A percentile compares a stretch with the other conserved stretches of the same genome.
phyloP scores from a whole-genome alignment of 2,329 filamentous ascomycete genomes.

The Monosporascus sp. region DNA sequence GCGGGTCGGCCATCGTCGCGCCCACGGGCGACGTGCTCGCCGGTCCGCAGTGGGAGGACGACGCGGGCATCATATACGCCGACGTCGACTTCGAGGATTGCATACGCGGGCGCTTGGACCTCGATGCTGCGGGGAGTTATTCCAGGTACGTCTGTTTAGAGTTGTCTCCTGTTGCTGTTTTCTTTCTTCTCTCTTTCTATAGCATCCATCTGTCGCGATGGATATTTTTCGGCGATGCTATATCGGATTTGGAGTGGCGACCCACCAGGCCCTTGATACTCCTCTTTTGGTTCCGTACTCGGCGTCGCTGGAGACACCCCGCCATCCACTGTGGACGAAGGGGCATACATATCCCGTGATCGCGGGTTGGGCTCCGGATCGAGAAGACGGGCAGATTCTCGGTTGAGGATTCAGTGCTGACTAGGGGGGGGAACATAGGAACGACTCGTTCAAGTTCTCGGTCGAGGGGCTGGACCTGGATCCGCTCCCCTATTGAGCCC shows the following conservation, averaged over 20 bases:
- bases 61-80: slow-evolving; percentile 59
- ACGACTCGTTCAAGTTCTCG: slow-evolving; percentile 57
- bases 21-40: slow-evolving; percentile 75
- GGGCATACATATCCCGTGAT: no score
- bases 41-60: slow-evolving; percentile 80
- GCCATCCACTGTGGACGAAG: no score
- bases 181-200: neutral
- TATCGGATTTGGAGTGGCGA: no score
- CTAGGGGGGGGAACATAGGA: slow-evolving; percentile 32
- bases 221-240: no score
- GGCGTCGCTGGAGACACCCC: no score
- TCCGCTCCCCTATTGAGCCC: slow-evolving; percentile 46
- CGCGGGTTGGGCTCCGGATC: no score
- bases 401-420: neutral
- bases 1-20: slow-evolving; percentile 77
- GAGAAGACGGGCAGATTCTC: neutral
- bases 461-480: slow-evolving; percentile 55
- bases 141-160: slow-evolving; percentile 53
- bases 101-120: slow-evolving; percentile 71
- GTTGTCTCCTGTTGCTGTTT: neutral
- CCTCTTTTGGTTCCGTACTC: no score
- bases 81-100: slow-evolving; percentile 89
- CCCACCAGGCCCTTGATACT: no score
- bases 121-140: slow-evolving; percentile 83
- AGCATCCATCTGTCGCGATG: no score